A percentile compares a stretch with the other conserved stretches of the same genome.
Conservation (phyloP, 2,329 filamentous ascomycete species). For the Nemania abortiva region DNA sequence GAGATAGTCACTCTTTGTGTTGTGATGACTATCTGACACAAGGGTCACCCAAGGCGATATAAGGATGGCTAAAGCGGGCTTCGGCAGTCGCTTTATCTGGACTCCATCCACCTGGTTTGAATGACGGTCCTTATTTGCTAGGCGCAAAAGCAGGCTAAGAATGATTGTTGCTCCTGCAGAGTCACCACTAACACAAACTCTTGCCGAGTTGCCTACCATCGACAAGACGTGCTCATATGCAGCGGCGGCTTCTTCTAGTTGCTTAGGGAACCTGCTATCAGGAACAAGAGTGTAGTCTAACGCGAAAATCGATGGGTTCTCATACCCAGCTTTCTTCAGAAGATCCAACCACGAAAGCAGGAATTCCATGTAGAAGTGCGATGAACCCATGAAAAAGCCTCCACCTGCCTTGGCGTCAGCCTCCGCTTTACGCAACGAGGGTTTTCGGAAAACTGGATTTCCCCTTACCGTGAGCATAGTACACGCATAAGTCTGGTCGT, state of each 20-base stretch:
- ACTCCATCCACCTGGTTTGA: conserved; percentile 49
- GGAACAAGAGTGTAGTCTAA: conserved; percentile 86
- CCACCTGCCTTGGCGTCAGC: conserved; percentile 66
- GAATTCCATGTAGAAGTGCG: conserved; percentile 88
- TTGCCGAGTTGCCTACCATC: conserved; percentile 67
- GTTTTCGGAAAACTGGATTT: not conserved
- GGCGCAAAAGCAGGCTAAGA: conserved; percentile 77
- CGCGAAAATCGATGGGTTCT: conserved; percentile 82
- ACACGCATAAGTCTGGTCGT: conserved; percentile 81
- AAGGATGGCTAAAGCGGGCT: conserved; percentile 71
- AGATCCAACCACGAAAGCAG: conserved; percentile 77
- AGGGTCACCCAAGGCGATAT: conserved; percentile 87
- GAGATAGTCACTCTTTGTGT: conserved; percentile 81
- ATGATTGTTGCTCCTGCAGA: conserved; percentile 82
- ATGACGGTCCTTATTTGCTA: conserved; percentile 62
- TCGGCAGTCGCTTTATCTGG: conserved; percentile 51
- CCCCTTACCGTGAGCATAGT: conserved; percentile 79
- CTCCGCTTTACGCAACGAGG: conserved; percentile 10
- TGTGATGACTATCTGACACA: conserved; percentile 73
- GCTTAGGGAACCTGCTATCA: conserved; percentile 77
- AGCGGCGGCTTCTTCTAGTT: conserved; percentile 75
- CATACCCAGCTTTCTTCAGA: conserved; percentile 73
- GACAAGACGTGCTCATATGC: conserved; percentile 79
- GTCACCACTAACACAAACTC: conserved; percentile 80
- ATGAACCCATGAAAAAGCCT: conserved; percentile 85